Conservation (phyloP, 2,329 filamentous ascomycete species). For the Phialemoniopsis sp. region DNA sequence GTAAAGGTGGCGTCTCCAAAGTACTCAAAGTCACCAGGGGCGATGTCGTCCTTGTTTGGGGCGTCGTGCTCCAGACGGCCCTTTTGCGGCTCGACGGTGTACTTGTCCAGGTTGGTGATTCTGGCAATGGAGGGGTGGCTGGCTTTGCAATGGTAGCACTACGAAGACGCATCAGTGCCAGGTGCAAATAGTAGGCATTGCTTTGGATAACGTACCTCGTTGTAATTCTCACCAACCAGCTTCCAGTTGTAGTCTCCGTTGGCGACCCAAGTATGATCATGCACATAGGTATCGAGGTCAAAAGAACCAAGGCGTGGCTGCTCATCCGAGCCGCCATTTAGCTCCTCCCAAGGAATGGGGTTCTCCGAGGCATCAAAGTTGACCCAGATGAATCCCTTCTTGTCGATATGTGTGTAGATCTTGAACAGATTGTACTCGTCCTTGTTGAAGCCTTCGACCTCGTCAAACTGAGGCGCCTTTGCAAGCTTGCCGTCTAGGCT, state of each 20-base stretch:
- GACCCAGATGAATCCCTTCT: slow-evolving; percentile 43
- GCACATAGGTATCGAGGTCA: slow-evolving; percentile 17
- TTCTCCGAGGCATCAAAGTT: no score
- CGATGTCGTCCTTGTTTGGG: slow-evolving; percentile 7
- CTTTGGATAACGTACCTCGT: no score
- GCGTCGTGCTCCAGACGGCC: slow-evolving; percentile 8
- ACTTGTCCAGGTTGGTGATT: slow-evolving; percentile 37
- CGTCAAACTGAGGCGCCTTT: slow-evolving; percentile 36
- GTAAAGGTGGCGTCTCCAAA: no score
- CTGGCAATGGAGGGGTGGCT: slow-evolving; percentile 40
- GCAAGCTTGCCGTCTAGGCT: slow-evolving; percentile 33
- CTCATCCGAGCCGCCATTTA: no score
- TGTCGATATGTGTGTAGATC: slow-evolving; percentile 39
- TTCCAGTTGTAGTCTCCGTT: slow-evolving; percentile 34
- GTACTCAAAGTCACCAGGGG: no score
- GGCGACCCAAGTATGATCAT: slow-evolving; percentile 18
- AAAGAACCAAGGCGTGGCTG: no score
- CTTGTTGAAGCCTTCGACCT: slow-evolving; percentile 32
- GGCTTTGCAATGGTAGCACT: slow-evolving; percentile 43
- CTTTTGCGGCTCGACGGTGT: slow-evolving; percentile 28
- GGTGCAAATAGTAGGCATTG: no score
- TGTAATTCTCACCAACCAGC: slow-evolving; percentile 41
- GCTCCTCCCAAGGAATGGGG: no score
- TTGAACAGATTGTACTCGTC: slow-evolving; percentile 36
- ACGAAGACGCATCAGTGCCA: no score